Evolutionary conservation across 768 basidiomycete genomes (phyloP), one percentile per base, ranked within the genome.

Genomic region (Amylocystis lapponica): DNA sequence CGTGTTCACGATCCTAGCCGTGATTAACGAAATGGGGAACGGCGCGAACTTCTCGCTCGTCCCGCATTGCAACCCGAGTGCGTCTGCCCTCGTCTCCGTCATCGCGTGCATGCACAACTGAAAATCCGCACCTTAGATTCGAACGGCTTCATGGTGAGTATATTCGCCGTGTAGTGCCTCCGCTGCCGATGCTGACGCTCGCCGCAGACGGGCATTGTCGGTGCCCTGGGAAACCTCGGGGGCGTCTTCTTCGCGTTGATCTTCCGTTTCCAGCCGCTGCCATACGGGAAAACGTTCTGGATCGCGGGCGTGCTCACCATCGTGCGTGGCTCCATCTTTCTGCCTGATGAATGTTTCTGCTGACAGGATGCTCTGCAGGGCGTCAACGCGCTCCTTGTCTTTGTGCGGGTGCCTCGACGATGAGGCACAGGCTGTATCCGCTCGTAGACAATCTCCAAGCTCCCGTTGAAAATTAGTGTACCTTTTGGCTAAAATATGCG

Each of bases 11-110:
- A 54, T 70, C 29, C 60, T 70, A 41, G 71, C 61, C 6, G 32
- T 66, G 11, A 56, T 55, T 43, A 66, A 65, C 29, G 70, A 74
- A 52, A 57, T 68, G 11, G 74, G 63, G 0, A 77, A 77, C 47
- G 76, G 76, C 5, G 67, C 69, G 2, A 75, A 70, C 51, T 76
- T 75, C 48, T 59, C 72, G n/a, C 64, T 72, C 32, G 70, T 74
- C 0, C 74, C 75, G 0, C 74, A 75, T 48, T 72, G 71, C 55
- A 73, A 71, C 48, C 53, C 70, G 11, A 62, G 63, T 58, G 60
- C 58, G 50, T 65, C 27, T 22, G 36, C 23, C 25, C 8, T 43
- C 17, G 3, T 19, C 22, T 17, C 9, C 17, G 34, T n/a, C 27
- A n/a, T 33, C 14, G 6, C 14, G 32, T n/a, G n/a, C 29, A 10